phyloP scores from a whole-genome alignment of 345 rosid species.

The Cardamine chenopodiifolia region DNA sequence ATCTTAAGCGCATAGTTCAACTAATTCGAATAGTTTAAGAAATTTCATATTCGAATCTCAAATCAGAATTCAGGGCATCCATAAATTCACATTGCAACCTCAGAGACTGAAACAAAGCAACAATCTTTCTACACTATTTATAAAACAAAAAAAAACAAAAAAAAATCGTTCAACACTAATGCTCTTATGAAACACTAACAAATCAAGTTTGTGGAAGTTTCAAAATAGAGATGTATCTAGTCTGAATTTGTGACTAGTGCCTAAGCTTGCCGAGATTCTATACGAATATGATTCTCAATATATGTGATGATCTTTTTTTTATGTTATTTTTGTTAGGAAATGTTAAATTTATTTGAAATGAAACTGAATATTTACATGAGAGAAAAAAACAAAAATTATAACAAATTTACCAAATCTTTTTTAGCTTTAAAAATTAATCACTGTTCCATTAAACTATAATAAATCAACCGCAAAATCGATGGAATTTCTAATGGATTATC shows the following conservation, averaged over 20 bases:
- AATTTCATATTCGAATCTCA: conserved; percentile 17
- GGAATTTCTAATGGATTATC: no score
- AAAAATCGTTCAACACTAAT: neutral
- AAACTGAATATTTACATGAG: no score
- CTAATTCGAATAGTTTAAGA: conserved; percentile 12
- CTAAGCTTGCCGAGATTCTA: no score
- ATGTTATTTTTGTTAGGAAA: no score
- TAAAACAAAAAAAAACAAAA: no score
- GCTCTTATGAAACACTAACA: neutral
- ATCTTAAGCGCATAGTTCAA: conserved; percentile 5
- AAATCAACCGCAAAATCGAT: no score
- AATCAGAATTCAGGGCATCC: conserved; percentile 17
- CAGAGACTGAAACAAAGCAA: conserved; percentile 7
- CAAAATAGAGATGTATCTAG: neutral
- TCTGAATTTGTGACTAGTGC: neutral
- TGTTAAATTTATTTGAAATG: no score
- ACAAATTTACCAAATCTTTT: no score
- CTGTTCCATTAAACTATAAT: no score
- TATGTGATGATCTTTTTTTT: neutral
- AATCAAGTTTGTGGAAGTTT: neutral
- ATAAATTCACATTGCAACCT: conserved; percentile 16
- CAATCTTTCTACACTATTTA: neutral
- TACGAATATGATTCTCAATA: neutral
- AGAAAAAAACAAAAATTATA: no score
- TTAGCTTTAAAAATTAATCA: no score